These are phyloP conservation scores for Populus hybrid DNA, from an alignment of 441 rosid genomes.

Conservation along the genomic window DNA sequence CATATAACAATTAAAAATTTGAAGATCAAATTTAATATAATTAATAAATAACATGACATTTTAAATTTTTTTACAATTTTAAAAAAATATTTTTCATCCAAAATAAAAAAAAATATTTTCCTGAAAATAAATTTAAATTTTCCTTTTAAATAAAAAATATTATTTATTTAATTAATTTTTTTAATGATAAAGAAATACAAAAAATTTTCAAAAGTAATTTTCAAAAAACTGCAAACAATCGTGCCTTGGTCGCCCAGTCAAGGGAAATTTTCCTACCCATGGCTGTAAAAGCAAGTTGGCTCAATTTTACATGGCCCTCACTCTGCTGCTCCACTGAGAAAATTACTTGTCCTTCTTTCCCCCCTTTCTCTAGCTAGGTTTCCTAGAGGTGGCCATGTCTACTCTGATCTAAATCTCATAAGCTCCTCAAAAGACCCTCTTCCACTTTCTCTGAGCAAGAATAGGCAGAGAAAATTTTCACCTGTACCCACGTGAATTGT, in stretches of 20 bases:
- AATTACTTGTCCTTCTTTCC: slow-evolving; percentile 30
- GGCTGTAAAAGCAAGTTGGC: slow-evolving; percentile 8
- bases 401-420: slow-evolving; percentile 5
- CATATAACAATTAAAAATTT: too few relatives aligned
- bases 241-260: slow-evolving; percentile 36
- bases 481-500: slow-evolving; percentile 50
- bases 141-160: too few relatives aligned
- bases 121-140: too few relatives aligned
- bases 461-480: slow-evolving; percentile 24
- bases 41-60: too few relatives aligned
- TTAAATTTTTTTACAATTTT: too few relatives aligned
- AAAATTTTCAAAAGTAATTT: too few relatives aligned
- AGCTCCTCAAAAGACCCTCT: background rate
- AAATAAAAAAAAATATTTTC: too few relatives aligned
- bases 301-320: background rate
- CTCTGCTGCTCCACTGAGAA: slow-evolving; percentile 4
- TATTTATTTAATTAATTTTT: too few relatives aligned
- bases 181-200: too few relatives aligned
- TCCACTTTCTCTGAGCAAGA: slow-evolving; percentile 2
- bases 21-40: too few relatives aligned
- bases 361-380: slow-evolving; percentile 16
- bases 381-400: slow-evolving; percentile 34
- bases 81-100: too few relatives aligned
- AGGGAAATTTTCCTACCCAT: slow-evolving; percentile 7
- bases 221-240: too few relatives aligned